phyloP scores from a whole-genome alignment of 352 stramenopile genomes.

The Globisporangium alternatum region DNA sequence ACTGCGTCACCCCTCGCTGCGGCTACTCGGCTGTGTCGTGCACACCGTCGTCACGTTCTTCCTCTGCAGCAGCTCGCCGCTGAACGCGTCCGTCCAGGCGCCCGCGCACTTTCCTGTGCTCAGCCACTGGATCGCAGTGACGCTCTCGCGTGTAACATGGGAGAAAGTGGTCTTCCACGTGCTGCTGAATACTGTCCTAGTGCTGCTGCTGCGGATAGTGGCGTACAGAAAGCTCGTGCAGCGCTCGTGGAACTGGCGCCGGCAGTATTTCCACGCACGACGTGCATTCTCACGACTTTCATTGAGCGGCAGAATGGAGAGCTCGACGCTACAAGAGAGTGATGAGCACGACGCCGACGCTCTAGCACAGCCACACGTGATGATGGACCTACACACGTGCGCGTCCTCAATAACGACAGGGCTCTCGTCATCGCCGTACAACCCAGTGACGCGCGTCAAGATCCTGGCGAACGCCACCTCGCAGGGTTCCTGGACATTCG shows the following conservation, averaged over 20 bases:
- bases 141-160: slow-evolving; percentile 21
- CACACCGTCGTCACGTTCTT: slow-evolving; percentile 40
- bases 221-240: slow-evolving; percentile 37
- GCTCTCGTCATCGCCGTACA: not conserved
- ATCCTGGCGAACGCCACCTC: slow-evolving; percentile 24
- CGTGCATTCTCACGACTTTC: slow-evolving; percentile 31
- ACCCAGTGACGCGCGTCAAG: slow-evolving; percentile 13
- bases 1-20: slow-evolving; percentile 38
- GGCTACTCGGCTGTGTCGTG: slow-evolving; percentile 29
- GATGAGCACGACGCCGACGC: not conserved
- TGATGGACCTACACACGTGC: not conserved
- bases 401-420: not conserved
- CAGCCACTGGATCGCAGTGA: slow-evolving; percentile 23
- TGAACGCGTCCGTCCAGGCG: slow-evolving; percentile 28
- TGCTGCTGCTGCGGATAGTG: slow-evolving; percentile 38
- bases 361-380: not conserved
- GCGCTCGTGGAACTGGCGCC: slow-evolving; percentile 46
- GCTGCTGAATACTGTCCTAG: slow-evolving; percentile 13
- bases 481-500: slow-evolving; percentile 58
- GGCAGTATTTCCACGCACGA: slow-evolving; percentile 26
- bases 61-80: slow-evolving; percentile 36
- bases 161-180: slow-evolving; percentile 37
- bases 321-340: not conserved
- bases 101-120: slow-evolving; percentile 42
- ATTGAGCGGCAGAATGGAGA: not conserved